Conservation (phyloP, 495 filamentous ascomycete species). For the Amniculicola lignicola region DNA sequence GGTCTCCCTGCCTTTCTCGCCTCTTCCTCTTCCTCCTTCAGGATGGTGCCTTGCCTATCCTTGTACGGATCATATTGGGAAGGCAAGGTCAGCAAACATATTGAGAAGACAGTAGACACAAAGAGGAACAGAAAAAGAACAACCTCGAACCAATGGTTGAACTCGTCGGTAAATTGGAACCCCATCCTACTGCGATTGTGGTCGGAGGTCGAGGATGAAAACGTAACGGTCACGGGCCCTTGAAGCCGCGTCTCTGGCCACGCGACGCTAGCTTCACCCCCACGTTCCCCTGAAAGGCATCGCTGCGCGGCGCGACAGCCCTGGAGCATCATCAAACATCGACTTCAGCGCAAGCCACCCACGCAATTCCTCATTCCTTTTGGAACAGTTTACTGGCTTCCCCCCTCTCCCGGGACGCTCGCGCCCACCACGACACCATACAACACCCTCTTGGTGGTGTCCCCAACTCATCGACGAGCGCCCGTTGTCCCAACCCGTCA, state of each 20-base stretch:
- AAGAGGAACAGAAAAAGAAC: slow-evolving; percentile 10
- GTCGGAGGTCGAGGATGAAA: neutral
- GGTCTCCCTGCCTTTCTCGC: slow-evolving; percentile 13
- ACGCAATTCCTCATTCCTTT: neutral
- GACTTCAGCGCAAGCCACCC: slow-evolving; percentile 1
- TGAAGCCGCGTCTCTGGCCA: too few species aligned
- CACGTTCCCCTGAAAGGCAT: too few species aligned
- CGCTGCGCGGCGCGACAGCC: too few species aligned
- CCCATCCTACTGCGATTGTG: neutral
- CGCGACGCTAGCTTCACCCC: too few species aligned
- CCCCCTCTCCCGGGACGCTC: too few species aligned
- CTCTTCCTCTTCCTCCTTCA: slow-evolving; percentile 2
- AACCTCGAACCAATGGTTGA: slow-evolving; percentile 8
- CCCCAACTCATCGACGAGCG: too few species aligned
- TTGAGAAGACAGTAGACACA: slow-evolving; percentile 18
- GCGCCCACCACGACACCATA: too few species aligned
- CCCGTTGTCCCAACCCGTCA: neutral
- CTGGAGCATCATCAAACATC: slow-evolving; percentile 7
- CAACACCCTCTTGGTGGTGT: too few species aligned
- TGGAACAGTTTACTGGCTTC: too few species aligned
- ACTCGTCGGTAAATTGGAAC: slow-evolving; percentile 1
- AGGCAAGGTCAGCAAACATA: slow-evolving; percentile 28
- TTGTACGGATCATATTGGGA: slow-evolving; percentile 27
- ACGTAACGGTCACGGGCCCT: neutral
- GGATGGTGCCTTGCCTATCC: slow-evolving; percentile 3